Conservation (phyloP, 2,329 filamentous ascomycete species). For the Aspergillus proliferans region DNA sequence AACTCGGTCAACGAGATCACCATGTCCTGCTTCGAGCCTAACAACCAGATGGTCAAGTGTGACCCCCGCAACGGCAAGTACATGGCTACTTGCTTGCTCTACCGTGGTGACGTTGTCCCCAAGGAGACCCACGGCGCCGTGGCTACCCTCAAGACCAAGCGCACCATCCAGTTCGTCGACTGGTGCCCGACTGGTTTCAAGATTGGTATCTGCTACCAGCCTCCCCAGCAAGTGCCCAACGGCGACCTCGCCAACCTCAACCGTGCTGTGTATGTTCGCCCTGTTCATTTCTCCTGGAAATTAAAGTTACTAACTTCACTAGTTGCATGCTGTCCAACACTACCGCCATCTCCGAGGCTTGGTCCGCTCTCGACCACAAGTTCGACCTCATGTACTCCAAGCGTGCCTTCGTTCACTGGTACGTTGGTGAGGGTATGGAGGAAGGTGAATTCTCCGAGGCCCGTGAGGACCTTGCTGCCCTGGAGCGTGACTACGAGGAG, state of each 20-base stretch:
- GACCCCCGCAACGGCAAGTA: slow-evolving; percentile 99
- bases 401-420: slow-evolving; percentile 99
- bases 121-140: slow-evolving; percentile 91
- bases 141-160: slow-evolving; percentile 97
- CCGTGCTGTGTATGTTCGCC: slow-evolving; percentile 79
- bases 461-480: slow-evolving; percentile 93
- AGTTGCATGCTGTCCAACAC: slow-evolving; percentile 94
- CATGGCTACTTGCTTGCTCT: slow-evolving; percentile 97
- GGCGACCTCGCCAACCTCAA: slow-evolving; percentile 96
- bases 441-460: slow-evolving; percentile 99
- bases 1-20: slow-evolving; percentile 98
- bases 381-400: slow-evolving; percentile 99
- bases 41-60: slow-evolving; percentile 99
- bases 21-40: slow-evolving; percentile 98
- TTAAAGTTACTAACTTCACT: slow-evolving; percentile 18
- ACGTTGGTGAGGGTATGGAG: slow-evolving; percentile 99
- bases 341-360: slow-evolving; percentile 95
- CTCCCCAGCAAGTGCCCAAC: slow-evolving; percentile 90
- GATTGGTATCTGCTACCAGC: slow-evolving; percentile 99
- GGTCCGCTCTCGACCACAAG: slow-evolving; percentile 93
- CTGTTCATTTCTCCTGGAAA: slow-evolving; percentile 9
- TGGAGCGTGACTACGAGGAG: slow-evolving; percentile 98
- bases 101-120: slow-evolving; percentile 96
- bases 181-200: slow-evolving; percentile 99
- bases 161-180: slow-evolving; percentile 98